Percentiles rank a stretch among this genome's conserved stretches.
Evolutionary conservation across 2,329 filamentous ascomycete genomes (phyloP).

Genomic region (Sporothrix pallida): DNA sequence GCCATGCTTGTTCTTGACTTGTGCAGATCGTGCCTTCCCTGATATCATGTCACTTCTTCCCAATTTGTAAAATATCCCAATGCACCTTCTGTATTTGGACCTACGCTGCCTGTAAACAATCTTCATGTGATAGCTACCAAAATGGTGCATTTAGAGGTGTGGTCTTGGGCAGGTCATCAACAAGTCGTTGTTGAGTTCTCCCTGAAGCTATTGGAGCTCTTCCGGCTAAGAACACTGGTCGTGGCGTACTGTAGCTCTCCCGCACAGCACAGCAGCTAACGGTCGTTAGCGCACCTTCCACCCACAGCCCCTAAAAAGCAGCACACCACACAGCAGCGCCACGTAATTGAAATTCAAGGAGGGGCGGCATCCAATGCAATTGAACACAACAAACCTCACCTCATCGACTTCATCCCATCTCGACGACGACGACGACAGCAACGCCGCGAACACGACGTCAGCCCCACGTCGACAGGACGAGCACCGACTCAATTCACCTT

Average conservation of each 20-base stretch:
- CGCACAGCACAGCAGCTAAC: neutral
- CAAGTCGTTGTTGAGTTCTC: no score
- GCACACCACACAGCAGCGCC: slow-evolving; percentile 14
- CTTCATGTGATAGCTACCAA: no score
- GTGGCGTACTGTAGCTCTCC: slow-evolving; percentile 18
- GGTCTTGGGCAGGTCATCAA: no score
- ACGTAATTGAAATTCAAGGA: slow-evolving; percentile 19
- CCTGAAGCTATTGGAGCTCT: neutral
- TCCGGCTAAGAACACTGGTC: neutral
- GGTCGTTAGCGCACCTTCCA: neutral
- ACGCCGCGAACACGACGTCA: neutral
- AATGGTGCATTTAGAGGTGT: no score
- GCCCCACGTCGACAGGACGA: neutral
- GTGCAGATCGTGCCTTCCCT: neutral
- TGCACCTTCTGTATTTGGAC: no score
- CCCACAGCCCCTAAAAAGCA: slow-evolving; percentile 8
- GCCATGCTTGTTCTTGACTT: neutral
- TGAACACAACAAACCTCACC: neutral
- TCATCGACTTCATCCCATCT: neutral
- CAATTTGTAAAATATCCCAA: no score
- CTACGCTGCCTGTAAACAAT: no score
- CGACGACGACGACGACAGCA: slow-evolving; percentile 2
- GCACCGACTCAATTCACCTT: neutral
- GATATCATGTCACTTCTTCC: no score
- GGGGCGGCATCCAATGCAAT: neutral